Percentiles rank a stretch among this genome's conserved stretches.
phyloP scores from a whole-genome alignment of 2,329 filamentous ascomycete genomes.

The Cercospora sp. region DNA sequence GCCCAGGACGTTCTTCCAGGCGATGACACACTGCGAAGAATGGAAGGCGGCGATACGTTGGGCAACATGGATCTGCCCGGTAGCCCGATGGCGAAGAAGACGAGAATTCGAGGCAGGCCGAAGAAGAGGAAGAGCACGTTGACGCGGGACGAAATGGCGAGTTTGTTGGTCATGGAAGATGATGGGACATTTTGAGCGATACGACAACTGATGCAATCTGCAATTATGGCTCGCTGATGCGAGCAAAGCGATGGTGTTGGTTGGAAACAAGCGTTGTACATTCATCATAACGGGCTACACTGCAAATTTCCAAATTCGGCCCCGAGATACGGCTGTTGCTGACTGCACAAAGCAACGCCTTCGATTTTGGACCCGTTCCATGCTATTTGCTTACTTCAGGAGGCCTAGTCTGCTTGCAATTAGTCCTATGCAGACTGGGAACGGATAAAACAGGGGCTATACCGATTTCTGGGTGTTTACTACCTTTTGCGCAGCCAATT shows the following conservation, averaged over 20 bases:
- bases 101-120: constrained; percentile 57
- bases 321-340: not conserved
- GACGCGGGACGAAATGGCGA: constrained; percentile 72
- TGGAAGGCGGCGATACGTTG: constrained; percentile 30
- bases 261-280: not conserved
- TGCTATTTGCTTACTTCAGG: not conserved
- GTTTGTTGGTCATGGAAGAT: constrained; percentile 43
- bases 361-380: not conserved
- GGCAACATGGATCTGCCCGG: constrained; percentile 43
- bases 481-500: too few relatives aligned
- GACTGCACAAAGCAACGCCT: not conserved
- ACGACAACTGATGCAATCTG: too few relatives aligned
- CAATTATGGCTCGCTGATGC: too few relatives aligned
- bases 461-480: too few relatives aligned
- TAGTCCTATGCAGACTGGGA: too few relatives aligned
- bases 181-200: not conserved
- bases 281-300: not conserved
- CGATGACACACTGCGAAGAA: constrained; percentile 24
- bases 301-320: too few relatives aligned
- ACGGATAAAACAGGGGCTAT: too few relatives aligned
- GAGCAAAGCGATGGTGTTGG: constrained; percentile 1
- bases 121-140: constrained; percentile 71
- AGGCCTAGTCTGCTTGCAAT: too few relatives aligned
- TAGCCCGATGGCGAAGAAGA: constrained; percentile 41
- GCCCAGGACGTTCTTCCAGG: constrained; percentile 30